Evolutionary conservation across 306 rosid genomes (phyloP), one percentile per base, ranked within the genome.

Genomic region (Vigna trinervia): DNA sequence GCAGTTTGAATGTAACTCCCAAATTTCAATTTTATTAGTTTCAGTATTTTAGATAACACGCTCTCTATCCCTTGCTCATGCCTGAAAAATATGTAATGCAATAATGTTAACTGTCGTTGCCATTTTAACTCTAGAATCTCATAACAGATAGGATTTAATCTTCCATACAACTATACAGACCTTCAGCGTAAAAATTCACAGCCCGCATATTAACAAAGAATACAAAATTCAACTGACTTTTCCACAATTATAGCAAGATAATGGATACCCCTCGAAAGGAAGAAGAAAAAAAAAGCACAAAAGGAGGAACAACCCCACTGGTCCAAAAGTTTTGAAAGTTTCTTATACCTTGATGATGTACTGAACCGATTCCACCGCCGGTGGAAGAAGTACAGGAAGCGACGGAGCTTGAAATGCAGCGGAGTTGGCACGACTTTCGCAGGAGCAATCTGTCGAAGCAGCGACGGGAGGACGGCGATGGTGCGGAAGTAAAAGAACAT

Each of bases 381-480:
- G 83, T 84, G n/a, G 81, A 61, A 50, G 93, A 84, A n/a, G 89
- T 71, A 79, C 83, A 88, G 1, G 93, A 82, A 14, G 88, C 81
- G 6, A 86, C 91, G 56, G 87, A 86, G 85, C 87, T 84, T 41
- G 92, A 84, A 59, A 87, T 80, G 82, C 96, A 86, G 54, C 68
- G 82, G 46, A 74, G 20, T 57, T 59, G 94, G 69, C 68, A 75
- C 32, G 79, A 84, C 8, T 59, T 15, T 3, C 83, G 84, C 23
- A 54, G 80, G 47, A 80, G 81, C 8, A 64, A 59, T 3, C 64
- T 71, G 53, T 67, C 54, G 52, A 84, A 80, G 60, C 67, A 75
- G 22, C 74, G 45, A 47, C 85, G 85, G n/a, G 85, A 83, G 9
- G 79, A 84, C 34, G 69, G 60, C 6, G 14, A 47, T 5, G 84